These are phyloP conservation scores for Leccinum longicurvipes DNA, from an alignment of 768 basidiomycete genomes.

Conservation along the genomic window DNA sequence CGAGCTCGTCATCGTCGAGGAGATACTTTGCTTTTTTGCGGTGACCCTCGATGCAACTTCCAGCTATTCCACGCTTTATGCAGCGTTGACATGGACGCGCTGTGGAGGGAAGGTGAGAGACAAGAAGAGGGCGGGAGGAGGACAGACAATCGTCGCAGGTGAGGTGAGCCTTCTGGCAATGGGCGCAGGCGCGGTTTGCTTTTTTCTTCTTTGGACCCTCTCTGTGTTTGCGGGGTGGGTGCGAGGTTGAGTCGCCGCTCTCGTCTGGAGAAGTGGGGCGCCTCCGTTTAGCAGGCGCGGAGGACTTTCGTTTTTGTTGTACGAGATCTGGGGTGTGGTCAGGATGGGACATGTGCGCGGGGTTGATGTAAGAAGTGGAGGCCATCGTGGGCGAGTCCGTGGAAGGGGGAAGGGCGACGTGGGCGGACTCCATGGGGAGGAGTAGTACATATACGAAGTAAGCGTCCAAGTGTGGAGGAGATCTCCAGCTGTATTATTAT, in stretches of 20 bases:
- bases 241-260: slow-evolving; percentile 44
- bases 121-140: not conserved
- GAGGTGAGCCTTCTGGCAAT: slow-evolving; percentile 95
- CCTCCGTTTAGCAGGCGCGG: slow-evolving; percentile 49
- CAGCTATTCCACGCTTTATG: slow-evolving; percentile 87
- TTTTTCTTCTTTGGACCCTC: slow-evolving; percentile 93
- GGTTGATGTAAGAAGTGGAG: slow-evolving; percentile 38
- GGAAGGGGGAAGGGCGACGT: slow-evolving; percentile 2
- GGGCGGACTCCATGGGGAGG: slow-evolving; percentile 5
- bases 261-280: slow-evolving; percentile 61
- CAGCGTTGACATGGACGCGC: slow-evolving; percentile 96
- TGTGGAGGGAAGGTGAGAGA: slow-evolving; percentile 33
- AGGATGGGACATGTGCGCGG: slow-evolving; percentile 36
- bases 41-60: slow-evolving; percentile 88
- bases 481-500: slow-evolving; percentile 20
- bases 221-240: slow-evolving; percentile 51
- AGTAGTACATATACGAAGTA: slow-evolving; percentile 10
- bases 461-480: slow-evolving; percentile 7
- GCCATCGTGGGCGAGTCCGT: slow-evolving; percentile 8
- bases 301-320: slow-evolving; percentile 38
- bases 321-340: slow-evolving; percentile 28
- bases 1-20: slow-evolving; percentile 88
- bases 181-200: slow-evolving; percentile 88
- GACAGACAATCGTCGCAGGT: slow-evolving; percentile 96
- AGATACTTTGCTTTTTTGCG: slow-evolving; percentile 99